Conservation (phyloP, 345 rosid genomes). For the Microthlaspi erraticum region DNA sequence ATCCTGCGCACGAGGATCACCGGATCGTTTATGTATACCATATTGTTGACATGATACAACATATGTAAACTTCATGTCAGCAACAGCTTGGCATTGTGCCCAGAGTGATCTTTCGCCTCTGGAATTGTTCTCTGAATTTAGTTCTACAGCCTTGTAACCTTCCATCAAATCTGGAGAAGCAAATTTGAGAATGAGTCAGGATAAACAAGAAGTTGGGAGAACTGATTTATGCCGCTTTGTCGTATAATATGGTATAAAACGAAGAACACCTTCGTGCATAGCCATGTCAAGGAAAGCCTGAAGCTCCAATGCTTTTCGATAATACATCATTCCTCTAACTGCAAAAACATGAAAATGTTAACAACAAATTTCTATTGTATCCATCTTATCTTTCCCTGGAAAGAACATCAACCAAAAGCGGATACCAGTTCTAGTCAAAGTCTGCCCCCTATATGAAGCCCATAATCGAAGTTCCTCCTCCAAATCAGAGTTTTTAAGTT, state of each 20-base stretch:
- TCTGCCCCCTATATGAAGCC: slow-evolving; percentile 99
- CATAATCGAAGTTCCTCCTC: slow-evolving; percentile 88
- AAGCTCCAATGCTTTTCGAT: slow-evolving; percentile 95
- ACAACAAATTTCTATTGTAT: slow-evolving; percentile 8
- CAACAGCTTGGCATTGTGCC: slow-evolving; percentile 95
- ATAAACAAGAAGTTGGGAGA: slow-evolving; percentile 21
- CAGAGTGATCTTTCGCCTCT: slow-evolving; percentile 82
- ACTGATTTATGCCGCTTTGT: background rate
- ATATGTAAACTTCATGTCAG: slow-evolving; percentile 96
- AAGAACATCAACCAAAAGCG: slow-evolving; percentile 21
- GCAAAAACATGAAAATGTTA: slow-evolving; percentile 33
- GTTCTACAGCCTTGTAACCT: slow-evolving; percentile 91
- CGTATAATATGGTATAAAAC: background rate
- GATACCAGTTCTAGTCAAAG: slow-evolving; percentile 96
- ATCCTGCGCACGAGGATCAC: slow-evolving; percentile 82
- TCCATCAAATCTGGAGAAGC: slow-evolving; percentile 84
- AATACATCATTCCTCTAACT: slow-evolving; percentile 99
- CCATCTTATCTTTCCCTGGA: slow-evolving; percentile 24
- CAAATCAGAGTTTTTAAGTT: slow-evolving; percentile 57
- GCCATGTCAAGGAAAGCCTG: slow-evolving; percentile 99
- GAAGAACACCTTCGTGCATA: slow-evolving; percentile 77
- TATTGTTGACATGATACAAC: slow-evolving; percentile 98
- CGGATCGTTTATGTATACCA: slow-evolving; percentile 91
- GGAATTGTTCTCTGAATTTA: slow-evolving; percentile 65
- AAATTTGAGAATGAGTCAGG: slow-evolving; percentile 37